These are phyloP conservation scores for Suillus alpinus DNA, from an alignment of 768 basidiomycete genomes.

Conservation along the genomic window DNA sequence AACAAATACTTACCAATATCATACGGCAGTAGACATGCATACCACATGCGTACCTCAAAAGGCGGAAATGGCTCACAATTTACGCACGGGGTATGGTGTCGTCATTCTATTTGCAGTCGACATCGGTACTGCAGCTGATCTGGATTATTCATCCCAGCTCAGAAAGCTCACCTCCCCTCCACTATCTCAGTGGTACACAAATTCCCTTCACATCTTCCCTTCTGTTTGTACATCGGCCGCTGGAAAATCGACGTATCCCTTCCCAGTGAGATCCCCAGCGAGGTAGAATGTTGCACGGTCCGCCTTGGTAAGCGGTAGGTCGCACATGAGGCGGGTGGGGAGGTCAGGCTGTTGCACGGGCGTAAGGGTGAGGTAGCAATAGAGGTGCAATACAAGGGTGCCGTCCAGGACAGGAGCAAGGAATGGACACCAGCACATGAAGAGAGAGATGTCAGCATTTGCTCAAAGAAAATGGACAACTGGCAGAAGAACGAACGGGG, in stretches of 20 bases:
- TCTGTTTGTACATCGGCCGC: constrained; percentile 12
- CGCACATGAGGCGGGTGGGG: constrained; percentile 26
- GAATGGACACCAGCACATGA: too few species aligned
- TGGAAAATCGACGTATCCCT: constrained; percentile 32
- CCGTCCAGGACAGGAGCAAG: background rate
- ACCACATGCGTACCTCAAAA: too few species aligned
- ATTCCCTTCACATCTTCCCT: background rate
- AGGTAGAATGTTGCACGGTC: constrained; percentile 30
- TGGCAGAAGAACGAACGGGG: background rate
- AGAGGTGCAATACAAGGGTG: background rate
- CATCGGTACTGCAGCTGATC: background rate
- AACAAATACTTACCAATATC: too few species aligned
- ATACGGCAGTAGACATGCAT: too few species aligned
- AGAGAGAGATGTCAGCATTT: background rate
- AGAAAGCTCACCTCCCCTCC: background rate
- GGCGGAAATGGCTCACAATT: too few species aligned
- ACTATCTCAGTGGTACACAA: background rate
- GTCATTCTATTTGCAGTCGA: too few species aligned
- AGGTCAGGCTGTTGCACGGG: constrained; percentile 30
- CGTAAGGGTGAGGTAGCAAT: background rate
- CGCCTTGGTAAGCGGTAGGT: constrained; percentile 23
- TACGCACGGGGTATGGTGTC: too few species aligned
- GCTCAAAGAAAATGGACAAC: background rate
- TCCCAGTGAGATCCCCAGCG: constrained; percentile 18
- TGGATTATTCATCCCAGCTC: background rate